Evolutionary conservation across 306 rosid genomes (phyloP).

Genomic region (Calophaca sinica): DNA sequence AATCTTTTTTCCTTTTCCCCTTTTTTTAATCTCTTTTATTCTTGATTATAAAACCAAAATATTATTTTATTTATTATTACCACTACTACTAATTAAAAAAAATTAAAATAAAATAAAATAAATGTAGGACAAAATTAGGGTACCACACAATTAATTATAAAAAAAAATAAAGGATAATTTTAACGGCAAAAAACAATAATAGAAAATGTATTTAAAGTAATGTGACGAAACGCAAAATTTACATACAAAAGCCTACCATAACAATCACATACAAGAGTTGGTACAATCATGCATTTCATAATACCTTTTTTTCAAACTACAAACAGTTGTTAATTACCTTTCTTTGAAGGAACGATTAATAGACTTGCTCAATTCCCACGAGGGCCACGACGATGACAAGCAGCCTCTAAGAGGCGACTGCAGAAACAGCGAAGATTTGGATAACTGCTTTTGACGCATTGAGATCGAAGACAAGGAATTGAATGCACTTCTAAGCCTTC

Average conservation of each 20-base stretch:
- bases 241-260: slow-evolving; percentile 43
- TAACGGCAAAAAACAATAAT: slow-evolving; percentile 3
- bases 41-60: too few species aligned
- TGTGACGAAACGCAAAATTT: slow-evolving; percentile 26
- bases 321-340: slow-evolving; percentile 52
- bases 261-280: background rate
- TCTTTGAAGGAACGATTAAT: slow-evolving; percentile 76
- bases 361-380: slow-evolving; percentile 88
- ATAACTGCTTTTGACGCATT: slow-evolving; percentile 89
- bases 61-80: too few species aligned
- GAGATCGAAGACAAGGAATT: slow-evolving; percentile 87
- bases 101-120: too few species aligned
- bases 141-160: slow-evolving; percentile 15
- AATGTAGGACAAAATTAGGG: too few species aligned
- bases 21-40: too few species aligned
- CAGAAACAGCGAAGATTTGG: slow-evolving; percentile 81
- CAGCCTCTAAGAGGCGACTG: slow-evolving; percentile 94
- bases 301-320: slow-evolving; percentile 18
- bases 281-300: slow-evolving; percentile 38
- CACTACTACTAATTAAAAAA: too few species aligned
- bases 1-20: too few species aligned
- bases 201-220: slow-evolving; percentile 23
- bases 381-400: slow-evolving; percentile 83
- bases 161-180: background rate
- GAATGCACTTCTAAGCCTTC: slow-evolving; percentile 68